Evolutionary conservation across 805 yeast genomes (phyloP), one percentile per base, ranked within the genome.

Genomic region (Kodamaea restingae): DNA sequence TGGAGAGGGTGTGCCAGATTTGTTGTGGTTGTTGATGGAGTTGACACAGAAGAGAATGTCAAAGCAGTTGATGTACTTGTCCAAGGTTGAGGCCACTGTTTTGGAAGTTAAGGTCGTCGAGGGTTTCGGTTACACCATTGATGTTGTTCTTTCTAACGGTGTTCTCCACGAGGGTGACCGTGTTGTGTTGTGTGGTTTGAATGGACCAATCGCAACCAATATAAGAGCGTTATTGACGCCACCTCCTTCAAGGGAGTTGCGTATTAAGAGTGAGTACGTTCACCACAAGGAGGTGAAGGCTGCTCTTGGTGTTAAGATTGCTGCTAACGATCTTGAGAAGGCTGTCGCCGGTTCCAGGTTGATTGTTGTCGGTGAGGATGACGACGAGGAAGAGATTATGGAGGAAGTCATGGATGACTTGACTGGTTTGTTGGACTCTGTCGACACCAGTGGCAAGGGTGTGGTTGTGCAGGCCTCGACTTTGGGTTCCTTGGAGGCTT

Each of bases 1-100:
- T 10, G 99, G 99, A 64, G 99, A 93, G 70, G 99, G 99, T 85
- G 95, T 93, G 54, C 98, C 99, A 36, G 99, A 93, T 79, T 76
- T 93, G 70, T 78, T 93, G 58, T 88, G 96, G 91, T 76, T 93
- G 64, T 73, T 93, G 58, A 76, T 93, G 54, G 98, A 93, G 67
- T 78, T 93, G 56, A 93, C 98, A 11, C 98, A 93, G 70, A 85
- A 87, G 81, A 84, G 98, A 73, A 93, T 93, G 99, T 86, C 96
- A 49, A 90, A 90, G 65, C 97, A 91, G 73, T 81, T 93, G 70
- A 91, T 87, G 91, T 93, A 93, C 73, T 72, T 93, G 49, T 81
- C 97, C 25, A 80, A 84, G 60, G 81, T 93, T 44, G 98, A 90
- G 67, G 98, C 98, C 40, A 93, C 99, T 15, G 79, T 93, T 55